Evolutionary conservation across 2,329 filamentous ascomycete genomes (phyloP).

Genomic region (Tolypocladium tundrense): DNA sequence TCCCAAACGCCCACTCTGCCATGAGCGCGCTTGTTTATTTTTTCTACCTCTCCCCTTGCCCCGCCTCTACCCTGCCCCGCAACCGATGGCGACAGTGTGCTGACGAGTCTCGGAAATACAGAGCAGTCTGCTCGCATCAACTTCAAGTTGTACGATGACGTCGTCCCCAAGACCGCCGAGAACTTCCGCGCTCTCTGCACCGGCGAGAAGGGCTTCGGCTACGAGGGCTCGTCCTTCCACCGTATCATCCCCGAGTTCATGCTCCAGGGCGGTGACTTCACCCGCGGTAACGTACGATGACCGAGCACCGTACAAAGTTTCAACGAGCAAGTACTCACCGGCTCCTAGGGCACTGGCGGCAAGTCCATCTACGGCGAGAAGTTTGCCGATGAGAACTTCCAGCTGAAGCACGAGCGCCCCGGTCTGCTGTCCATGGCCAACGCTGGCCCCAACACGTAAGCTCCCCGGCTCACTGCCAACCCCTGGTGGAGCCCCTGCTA

Average conservation of each 20-base stretch:
- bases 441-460: slow-evolving; percentile 84
- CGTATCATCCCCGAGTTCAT: slow-evolving; percentile 89
- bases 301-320: not conserved
- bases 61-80: slow-evolving; percentile 1
- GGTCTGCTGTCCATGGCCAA: slow-evolving; percentile 93
- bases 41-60: not conserved
- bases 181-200: slow-evolving; percentile 85
- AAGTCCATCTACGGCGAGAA: slow-evolving; percentile 94
- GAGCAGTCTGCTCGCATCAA: slow-evolving; percentile 70
- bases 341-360: slow-evolving; percentile 68
- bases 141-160: slow-evolving; percentile 79
- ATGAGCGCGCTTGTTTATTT: not conserved
- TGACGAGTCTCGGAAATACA: slow-evolving; percentile 18
- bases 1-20: not conserved
- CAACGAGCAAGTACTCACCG: slow-evolving; percentile 5
- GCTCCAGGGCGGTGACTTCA: slow-evolving; percentile 95
- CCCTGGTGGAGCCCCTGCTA: slow-evolving; percentile 4
- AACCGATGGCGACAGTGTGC: not conserved
- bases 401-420: slow-evolving; percentile 58
- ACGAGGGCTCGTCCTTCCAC: slow-evolving; percentile 78
- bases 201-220: slow-evolving; percentile 71
- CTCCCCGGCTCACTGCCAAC: not conserved
- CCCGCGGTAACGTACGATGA: slow-evolving; percentile 70
- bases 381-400: slow-evolving; percentile 91
- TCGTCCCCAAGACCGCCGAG: slow-evolving; percentile 76